A percentile compares a stretch with the other conserved stretches of the same genome.
Evolutionary conservation across 805 yeast genomes (phyloP).

Genomic region (Candida takata): DNA sequence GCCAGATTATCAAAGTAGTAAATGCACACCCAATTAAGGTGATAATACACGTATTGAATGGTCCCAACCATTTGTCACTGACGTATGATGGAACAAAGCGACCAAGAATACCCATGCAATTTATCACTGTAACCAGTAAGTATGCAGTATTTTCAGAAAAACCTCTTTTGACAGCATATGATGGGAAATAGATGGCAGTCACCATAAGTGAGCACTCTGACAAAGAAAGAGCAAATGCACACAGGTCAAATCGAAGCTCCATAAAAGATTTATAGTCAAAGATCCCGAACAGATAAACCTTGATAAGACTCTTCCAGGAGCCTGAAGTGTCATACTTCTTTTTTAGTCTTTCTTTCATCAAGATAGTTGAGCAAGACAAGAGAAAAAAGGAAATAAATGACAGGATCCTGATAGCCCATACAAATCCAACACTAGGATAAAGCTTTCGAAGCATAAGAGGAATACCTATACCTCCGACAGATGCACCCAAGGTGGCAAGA

Average conservation of each 20-base stretch:
- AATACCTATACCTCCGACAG: conserved; percentile 45
- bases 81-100: conserved; percentile 35
- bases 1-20: conserved; percentile 33
- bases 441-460: conserved; percentile 40
- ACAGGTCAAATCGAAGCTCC: conserved; percentile 36
- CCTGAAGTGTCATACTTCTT: conserved; percentile 3
- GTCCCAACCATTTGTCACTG: conserved; percentile 39
- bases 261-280: conserved; percentile 31
- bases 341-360: conserved; percentile 29
- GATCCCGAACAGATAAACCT: conserved; percentile 9
- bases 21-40: conserved; percentile 26
- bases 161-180: conserved; percentile 45
- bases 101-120: conserved; percentile 40
- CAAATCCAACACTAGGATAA: conserved; percentile 38
- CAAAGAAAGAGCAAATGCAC: conserved; percentile 36
- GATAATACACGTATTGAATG: conserved; percentile 43
- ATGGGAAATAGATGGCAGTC: conserved; percentile 41
- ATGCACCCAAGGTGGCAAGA: conserved; percentile 41
- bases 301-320: conserved; percentile 3
- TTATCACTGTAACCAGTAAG: conserved; percentile 38
- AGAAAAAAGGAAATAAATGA: conserved; percentile 32
- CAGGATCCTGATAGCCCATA: conserved; percentile 44
- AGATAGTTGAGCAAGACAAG: conserved; percentile 18
- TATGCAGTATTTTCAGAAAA: conserved; percentile 37
- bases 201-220: conserved; percentile 28